Percentiles rank a stretch among this genome's conserved stretches.
These are phyloP conservation scores for Vigna hirtella DNA, from an alignment of 306 rosid species.

Conservation along the genomic window DNA sequence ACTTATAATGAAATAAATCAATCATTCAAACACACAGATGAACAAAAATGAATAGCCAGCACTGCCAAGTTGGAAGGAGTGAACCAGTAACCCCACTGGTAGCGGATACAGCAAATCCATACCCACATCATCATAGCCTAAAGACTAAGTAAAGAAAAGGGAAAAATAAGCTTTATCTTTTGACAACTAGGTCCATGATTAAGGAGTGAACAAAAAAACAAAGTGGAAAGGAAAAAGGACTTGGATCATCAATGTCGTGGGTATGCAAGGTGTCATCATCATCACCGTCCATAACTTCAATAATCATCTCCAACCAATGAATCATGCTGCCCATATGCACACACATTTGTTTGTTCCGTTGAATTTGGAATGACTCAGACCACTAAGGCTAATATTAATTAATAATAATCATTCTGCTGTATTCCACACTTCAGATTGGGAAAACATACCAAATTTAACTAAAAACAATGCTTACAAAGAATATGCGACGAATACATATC, in stretches of 20 bases:
- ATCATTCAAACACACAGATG: too few relatives aligned
- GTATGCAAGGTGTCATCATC: slow-evolving; percentile 23
- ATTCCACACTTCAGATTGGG: slow-evolving; percentile 11
- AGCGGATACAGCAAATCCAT: slow-evolving; percentile 2
- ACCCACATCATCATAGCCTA: slow-evolving; percentile 13
- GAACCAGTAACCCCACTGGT: background rate
- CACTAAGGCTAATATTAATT: background rate
- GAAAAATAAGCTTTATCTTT: slow-evolving; percentile 40
- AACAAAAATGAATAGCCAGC: too few relatives aligned
- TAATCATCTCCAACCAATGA: slow-evolving; percentile 11
- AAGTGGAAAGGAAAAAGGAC: background rate
- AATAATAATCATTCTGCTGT: background rate
- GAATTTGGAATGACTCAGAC: background rate
- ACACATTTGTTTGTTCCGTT: background rate
- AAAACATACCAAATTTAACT: background rate
- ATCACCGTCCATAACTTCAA: slow-evolving; percentile 26
- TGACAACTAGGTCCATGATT: slow-evolving; percentile 43
- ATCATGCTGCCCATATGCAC: background rate
- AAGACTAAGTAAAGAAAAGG: slow-evolving; percentile 5
- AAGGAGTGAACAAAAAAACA: slow-evolving; percentile 8
- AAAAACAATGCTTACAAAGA: slow-evolving; percentile 32
- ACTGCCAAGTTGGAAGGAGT: too few relatives aligned
- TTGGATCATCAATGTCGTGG: slow-evolving; percentile 36
- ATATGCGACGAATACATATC: background rate
- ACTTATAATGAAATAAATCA: too few relatives aligned